A percentile compares a stretch with the other conserved stretches of the same genome.
Evolutionary conservation across 1,139 yeast species (phyloP).

Genomic region (Zygosaccharomyces sapae): DNA sequence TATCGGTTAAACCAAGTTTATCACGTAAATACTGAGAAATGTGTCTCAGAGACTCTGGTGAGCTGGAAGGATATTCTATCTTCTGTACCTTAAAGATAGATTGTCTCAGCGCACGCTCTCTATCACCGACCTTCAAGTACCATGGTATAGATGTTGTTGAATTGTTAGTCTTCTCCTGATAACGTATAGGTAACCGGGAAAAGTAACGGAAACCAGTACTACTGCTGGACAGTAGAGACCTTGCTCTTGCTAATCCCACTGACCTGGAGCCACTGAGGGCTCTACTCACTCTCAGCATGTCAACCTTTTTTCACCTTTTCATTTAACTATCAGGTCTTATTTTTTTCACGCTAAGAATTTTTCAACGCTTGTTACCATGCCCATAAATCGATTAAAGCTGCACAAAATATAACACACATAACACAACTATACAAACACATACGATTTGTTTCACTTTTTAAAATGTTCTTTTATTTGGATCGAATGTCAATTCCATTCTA

Average conservation of each 20-base stretch:
- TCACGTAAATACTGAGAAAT: conserved; percentile 48
- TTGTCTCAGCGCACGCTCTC: conserved; percentile 14
- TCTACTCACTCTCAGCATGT: conserved; percentile 1
- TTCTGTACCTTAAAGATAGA: conserved; percentile 9
- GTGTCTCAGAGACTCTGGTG: conserved; percentile 50
- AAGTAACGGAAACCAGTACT: not conserved
- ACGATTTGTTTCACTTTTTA: not conserved
- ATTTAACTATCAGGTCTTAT: too few species aligned
- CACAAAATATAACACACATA: not conserved
- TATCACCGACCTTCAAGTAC: conserved; percentile 28
- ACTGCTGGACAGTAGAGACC: not conserved
- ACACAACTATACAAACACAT: not conserved
- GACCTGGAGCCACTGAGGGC: not conserved
- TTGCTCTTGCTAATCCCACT: not conserved
- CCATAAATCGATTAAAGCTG: not conserved
- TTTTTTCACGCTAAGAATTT: too few species aligned
- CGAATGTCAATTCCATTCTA: conserved; percentile 7
- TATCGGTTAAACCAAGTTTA: conserved; percentile 62
- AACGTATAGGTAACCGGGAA: not conserved
- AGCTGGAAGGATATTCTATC: conserved; percentile 45
- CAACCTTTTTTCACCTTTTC: not conserved
- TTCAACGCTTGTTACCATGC: not conserved
- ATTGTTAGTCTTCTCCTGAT: not conserved
- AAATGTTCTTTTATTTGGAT: not conserved
- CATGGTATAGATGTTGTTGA: conserved; percentile 22